A percentile compares a stretch with the other conserved stretches of the same genome.
phyloP scores from a whole-genome alignment of 768 basidiomycete genomes.

The Ramaria rubella region DNA sequence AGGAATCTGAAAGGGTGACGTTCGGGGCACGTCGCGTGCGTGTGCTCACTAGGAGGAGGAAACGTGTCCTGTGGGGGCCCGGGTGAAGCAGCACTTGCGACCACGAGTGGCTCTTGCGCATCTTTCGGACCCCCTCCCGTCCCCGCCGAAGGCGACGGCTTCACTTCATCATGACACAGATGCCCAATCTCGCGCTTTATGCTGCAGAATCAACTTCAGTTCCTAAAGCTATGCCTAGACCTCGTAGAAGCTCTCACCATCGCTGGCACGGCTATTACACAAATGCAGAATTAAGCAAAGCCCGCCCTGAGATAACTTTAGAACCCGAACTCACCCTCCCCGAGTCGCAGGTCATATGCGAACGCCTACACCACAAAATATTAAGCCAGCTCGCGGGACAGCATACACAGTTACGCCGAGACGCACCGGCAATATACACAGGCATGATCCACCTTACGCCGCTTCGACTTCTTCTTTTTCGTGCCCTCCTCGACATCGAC shows the following conservation, averaged over 20 bases:
- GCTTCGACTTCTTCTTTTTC: slow-evolving; percentile 42
- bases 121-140: neutral
- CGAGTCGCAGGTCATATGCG: slow-evolving; percentile 22
- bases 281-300: slow-evolving; percentile 12
- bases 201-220: slow-evolving; percentile 33
- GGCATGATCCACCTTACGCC: slow-evolving; percentile 87
- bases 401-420: slow-evolving; percentile 40
- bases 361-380: slow-evolving; percentile 5
- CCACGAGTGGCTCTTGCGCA: slow-evolving; percentile 13
- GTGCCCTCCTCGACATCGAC: slow-evolving; percentile 8
- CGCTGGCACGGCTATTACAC: slow-evolving; percentile 70
- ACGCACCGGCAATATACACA: slow-evolving; percentile 90
- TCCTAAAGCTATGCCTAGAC: neutral
- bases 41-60: neutral
- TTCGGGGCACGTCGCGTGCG: slow-evolving; percentile 12
- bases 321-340: neutral
- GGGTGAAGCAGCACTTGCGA: slow-evolving; percentile 9
- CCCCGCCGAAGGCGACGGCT: slow-evolving; percentile 7
- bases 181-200: slow-evolving; percentile 97
- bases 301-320: neutral
- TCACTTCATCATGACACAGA: slow-evolving; percentile 82
- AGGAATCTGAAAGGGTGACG: slow-evolving; percentile 30
- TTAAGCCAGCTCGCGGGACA: slow-evolving; percentile 63
- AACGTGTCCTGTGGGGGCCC: neutral
- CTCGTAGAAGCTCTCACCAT: slow-evolving; percentile 54